phyloP scores from a whole-genome alignment of 176 grass and related monocot genomes.

The Echinochloa phyllopogon region DNA sequence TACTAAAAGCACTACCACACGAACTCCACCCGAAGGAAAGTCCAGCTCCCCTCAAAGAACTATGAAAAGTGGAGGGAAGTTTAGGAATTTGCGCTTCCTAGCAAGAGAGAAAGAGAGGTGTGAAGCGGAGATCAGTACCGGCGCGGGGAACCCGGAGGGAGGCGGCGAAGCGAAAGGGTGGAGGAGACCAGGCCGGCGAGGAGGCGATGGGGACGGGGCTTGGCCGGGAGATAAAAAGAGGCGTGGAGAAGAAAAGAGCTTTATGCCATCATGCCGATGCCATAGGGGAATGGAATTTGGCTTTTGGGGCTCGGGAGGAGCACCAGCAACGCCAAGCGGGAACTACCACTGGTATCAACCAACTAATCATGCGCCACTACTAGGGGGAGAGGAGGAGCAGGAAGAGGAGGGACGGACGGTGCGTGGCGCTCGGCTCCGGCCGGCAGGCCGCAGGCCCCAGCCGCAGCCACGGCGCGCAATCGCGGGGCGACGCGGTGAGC shows the following conservation, averaged over 20 bases:
- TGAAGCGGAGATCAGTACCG: constrained; percentile 41
- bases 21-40: constrained; percentile 1
- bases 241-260: constrained; percentile 49
- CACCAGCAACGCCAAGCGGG: background rate
- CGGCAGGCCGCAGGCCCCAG: too few species aligned
- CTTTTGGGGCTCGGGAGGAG: constrained; percentile 41
- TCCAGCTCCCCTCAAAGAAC: background rate
- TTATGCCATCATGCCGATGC: constrained; percentile 37
- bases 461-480: constrained; percentile 6
- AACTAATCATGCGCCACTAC: background rate
- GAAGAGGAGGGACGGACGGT: background rate
- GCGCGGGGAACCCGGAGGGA: constrained; percentile 33
- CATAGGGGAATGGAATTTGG: constrained; percentile 57
- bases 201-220: constrained; percentile 24
- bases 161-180: constrained; percentile 54
- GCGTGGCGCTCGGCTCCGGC: constrained; percentile 17
- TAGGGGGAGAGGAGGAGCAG: background rate
- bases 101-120: background rate
- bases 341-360: constrained; percentile 16
- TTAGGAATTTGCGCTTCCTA: background rate
- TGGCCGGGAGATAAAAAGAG: constrained; percentile 47
- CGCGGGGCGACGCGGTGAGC: constrained; percentile 10
- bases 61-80: background rate
- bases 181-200: constrained; percentile 36
- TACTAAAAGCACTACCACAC: background rate